Conservation (phyloP, 257 asterid genomes). For the Solanum tarapatanum region DNA sequence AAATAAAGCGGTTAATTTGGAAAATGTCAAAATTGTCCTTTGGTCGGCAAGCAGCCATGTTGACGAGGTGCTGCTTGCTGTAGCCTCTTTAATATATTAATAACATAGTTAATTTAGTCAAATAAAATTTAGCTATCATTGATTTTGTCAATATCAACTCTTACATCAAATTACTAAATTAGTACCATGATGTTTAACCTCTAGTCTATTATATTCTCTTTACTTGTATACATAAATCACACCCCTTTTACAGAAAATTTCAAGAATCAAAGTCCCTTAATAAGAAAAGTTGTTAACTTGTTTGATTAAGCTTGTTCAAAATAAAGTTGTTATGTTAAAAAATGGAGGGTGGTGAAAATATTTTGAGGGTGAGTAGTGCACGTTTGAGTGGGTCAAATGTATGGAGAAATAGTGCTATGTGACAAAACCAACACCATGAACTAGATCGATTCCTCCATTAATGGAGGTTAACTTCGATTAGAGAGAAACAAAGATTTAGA, state of each 20-base stretch:
- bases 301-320: not conserved
- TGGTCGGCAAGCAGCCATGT: too few relatives aligned
- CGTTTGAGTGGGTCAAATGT: constrained; percentile 50
- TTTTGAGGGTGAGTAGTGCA: constrained; percentile 36
- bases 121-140: not conserved
- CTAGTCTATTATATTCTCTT: not conserved
- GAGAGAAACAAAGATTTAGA: too few relatives aligned
- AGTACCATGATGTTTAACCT: not conserved
- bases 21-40: too few relatives aligned
- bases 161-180: constrained; percentile 15
- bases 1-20: too few relatives aligned
- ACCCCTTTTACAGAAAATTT: not conserved
- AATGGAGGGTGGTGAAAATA: constrained; percentile 43
- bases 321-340: not conserved
- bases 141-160: constrained; percentile 16
- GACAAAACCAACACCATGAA: too few relatives aligned
- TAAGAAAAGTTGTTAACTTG: not conserved
- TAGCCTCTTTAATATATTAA: too few relatives aligned
- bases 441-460: too few relatives aligned
- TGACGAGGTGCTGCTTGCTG: too few relatives aligned
- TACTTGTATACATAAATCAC: not conserved
- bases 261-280: constrained; percentile 6
- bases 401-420: constrained; percentile 64
- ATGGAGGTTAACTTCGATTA: too few relatives aligned
- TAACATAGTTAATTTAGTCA: not conserved